Evolutionary conservation across 2,329 filamentous ascomycete species (phyloP).

Genomic region (Zalaria sp.): DNA sequence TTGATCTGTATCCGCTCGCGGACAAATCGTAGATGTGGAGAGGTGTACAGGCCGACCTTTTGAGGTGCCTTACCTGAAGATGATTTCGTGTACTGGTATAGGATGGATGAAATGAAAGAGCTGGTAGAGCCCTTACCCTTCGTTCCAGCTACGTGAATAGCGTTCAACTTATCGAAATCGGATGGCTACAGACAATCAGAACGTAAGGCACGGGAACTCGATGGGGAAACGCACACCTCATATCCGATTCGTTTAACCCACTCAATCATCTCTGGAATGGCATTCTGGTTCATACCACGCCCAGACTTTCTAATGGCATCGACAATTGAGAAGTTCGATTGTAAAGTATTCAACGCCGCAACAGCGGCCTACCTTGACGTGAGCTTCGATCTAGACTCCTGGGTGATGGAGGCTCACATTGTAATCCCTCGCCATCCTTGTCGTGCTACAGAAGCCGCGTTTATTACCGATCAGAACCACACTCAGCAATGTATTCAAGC

Average conservation of each 20-base stretch:
- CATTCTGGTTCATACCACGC: conserved; percentile 54
- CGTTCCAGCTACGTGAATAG: conserved; percentile 79
- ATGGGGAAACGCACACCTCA: conserved; percentile 36
- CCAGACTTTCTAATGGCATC: conserved; percentile 66
- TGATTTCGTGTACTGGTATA: conserved; percentile 43
- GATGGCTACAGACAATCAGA: conserved; percentile 32
- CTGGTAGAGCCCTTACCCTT: conserved; percentile 90
- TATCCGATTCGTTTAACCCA: conserved; percentile 69
- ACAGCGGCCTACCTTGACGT: conserved; percentile 49
- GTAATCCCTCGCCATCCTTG: background rate
- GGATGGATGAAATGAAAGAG: conserved; percentile 66
- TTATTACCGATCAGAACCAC: too few species aligned
- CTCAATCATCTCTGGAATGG: conserved; percentile 68
- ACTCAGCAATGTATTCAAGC: too few species aligned
- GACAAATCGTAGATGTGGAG: conserved; percentile 70
- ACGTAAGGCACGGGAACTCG: background rate
- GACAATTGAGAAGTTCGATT: conserved; percentile 66
- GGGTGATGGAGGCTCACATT: background rate
- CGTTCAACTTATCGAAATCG: conserved; percentile 44
- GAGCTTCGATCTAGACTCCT: too few species aligned
- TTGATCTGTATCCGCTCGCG: conserved; percentile 76
- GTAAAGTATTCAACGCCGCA: conserved; percentile 57
- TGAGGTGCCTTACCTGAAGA: conserved; percentile 13
- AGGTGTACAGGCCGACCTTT: conserved; percentile 69
- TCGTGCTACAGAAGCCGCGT: background rate